phyloP scores from a whole-genome alignment of 1,284 basidiomycete genomes.

The Trichosporon sp. region DNA sequence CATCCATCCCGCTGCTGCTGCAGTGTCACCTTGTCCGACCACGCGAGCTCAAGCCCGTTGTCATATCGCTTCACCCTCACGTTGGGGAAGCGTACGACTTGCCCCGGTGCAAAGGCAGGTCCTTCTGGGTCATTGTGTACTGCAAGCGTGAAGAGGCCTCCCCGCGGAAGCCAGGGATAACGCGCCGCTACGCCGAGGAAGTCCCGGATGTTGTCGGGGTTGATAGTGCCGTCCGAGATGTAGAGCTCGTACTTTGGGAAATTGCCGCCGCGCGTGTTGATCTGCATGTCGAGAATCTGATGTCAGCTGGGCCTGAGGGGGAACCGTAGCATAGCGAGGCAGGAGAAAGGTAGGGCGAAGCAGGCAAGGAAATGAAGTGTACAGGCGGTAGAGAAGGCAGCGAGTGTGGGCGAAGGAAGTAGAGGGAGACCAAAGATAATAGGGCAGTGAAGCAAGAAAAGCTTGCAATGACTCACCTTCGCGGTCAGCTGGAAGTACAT shows the following conservation, averaged over 20 bases:
- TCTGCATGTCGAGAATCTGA: constrained; percentile 23
- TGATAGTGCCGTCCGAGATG: constrained; percentile 35
- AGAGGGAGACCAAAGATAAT: no score
- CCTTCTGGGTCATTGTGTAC: neutral
- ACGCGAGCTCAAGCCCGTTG: constrained; percentile 28
- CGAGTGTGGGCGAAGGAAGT: no score
- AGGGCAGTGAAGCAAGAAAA: no score
- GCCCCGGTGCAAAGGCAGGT: constrained; percentile 14
- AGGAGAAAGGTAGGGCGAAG: no score
- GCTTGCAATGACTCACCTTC: constrained; percentile 24
- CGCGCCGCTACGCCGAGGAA: constrained; percentile 21
- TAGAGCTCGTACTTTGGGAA: constrained; percentile 28
- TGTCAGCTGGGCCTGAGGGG: neutral
- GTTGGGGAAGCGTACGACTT: constrained; percentile 26
- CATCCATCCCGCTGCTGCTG: constrained; percentile 24
- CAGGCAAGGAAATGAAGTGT: no score
- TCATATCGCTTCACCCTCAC: constrained; percentile 21
- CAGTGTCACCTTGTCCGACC: constrained; percentile 28
- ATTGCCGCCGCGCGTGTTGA: neutral
- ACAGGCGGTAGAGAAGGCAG: no score
- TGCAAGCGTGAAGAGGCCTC: constrained; percentile 3
- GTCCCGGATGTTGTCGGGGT: constrained; percentile 18
- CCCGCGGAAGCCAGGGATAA: neutral
- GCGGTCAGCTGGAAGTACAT: constrained; percentile 8
- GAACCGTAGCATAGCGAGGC: no score